Evolutionary conservation across 169 alveolate species (phyloP).

Genomic region (Eimeria maxima): DNA sequence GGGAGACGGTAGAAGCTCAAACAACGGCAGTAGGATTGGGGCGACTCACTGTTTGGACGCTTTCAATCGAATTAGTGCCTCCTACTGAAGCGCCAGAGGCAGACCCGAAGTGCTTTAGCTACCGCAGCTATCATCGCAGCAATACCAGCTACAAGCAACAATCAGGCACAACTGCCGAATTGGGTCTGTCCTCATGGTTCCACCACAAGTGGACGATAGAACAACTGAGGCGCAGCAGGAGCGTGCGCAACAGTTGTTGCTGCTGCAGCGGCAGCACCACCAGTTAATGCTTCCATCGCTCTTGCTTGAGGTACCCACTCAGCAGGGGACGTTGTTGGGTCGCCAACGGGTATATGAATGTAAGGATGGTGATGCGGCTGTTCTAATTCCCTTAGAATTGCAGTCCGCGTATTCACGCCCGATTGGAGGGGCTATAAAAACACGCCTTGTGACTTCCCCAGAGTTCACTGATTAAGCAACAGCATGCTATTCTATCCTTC

Average conservation of each 20-base stretch:
- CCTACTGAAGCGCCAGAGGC: not conserved
- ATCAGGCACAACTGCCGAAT: not conserved
- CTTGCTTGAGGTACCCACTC: slow-evolving; percentile 25
- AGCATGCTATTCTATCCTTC: not conserved
- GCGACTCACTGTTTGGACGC: not conserved
- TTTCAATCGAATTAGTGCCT: not conserved
- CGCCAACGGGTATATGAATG: slow-evolving; percentile 54
- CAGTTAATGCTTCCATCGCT: slow-evolving; percentile 47
- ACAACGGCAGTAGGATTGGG: not conserved
- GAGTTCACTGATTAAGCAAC: not conserved
- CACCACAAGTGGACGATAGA: not conserved
- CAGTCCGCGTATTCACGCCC: not conserved
- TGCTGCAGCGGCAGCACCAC: not conserved
- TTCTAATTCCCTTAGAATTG: not conserved
- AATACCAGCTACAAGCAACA: not conserved
- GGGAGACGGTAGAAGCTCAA: not conserved
- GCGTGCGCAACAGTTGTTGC: not conserved
- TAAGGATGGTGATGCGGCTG: not conserved
- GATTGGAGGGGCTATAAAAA: not conserved
- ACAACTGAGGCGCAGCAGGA: slow-evolving; percentile 10
- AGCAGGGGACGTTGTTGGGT: not conserved
- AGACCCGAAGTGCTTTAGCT: not conserved
- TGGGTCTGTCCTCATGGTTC: not conserved
- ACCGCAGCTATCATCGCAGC: not conserved
- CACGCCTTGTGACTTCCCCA: not conserved